Percentiles rank a stretch among this genome's conserved stretches.
phyloP scores from a whole-genome alignment of 352 stramenopile genomes.

The Pythium periplocum region DNA sequence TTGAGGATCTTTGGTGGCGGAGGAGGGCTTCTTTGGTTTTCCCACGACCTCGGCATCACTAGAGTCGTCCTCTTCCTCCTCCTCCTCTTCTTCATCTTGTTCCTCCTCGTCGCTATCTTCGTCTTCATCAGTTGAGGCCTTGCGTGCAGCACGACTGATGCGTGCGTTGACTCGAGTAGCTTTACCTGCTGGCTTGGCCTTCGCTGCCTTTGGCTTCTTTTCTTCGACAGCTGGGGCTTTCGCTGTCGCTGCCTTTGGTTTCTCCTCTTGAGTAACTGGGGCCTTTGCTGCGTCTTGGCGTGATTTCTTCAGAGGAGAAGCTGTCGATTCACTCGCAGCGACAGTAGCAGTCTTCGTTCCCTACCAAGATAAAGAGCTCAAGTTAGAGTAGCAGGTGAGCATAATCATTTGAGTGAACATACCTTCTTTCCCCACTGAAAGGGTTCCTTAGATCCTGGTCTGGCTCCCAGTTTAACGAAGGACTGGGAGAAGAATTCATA shows the following conservation, averaged over 20 bases:
- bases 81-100: constrained; percentile 14
- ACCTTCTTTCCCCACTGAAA: constrained; percentile 45
- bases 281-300: too few species aligned
- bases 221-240: too few species aligned
- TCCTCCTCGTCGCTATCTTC: constrained; percentile 7
- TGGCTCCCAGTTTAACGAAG: constrained; percentile 46
- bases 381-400: neutral
- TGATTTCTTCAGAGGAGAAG: too few species aligned
- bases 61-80: constrained; percentile 18
- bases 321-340: too few species aligned
- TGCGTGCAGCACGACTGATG: neutral
- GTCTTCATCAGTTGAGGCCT: neutral
- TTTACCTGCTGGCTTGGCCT: too few species aligned
- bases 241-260: too few species aligned
- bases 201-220: too few species aligned
- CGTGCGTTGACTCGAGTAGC: too few species aligned
- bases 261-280: too few species aligned
- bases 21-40: too few species aligned
- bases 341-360: too few species aligned
- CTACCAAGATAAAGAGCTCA: too few species aligned
- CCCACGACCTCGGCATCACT: constrained; percentile 1
- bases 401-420: constrained; percentile 5
- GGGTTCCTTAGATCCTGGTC: constrained; percentile 21
- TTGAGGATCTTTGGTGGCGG: constrained; percentile 15
- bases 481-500: constrained; percentile 63